Percentiles rank a stretch among this genome's conserved stretches.
These are phyloP conservation scores for Penicillium glabrum DNA, from an alignment of 2,329 filamentous ascomycete species.

Conservation along the genomic window DNA sequence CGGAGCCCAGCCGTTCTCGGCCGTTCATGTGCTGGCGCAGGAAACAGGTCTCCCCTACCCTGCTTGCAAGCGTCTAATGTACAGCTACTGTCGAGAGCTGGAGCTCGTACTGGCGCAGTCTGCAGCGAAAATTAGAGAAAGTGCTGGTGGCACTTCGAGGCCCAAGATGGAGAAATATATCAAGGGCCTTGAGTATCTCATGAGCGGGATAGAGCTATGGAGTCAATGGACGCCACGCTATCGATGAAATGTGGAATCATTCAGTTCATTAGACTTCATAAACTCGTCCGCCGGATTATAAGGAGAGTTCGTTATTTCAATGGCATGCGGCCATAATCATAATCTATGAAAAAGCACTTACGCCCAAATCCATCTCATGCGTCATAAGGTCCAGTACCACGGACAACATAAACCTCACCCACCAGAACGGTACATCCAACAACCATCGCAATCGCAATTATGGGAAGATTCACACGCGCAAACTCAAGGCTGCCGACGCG, in stretches of 20 bases:
- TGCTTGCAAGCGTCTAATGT: conserved; percentile 18
- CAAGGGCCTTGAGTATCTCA: conserved; percentile 16
- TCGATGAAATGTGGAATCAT: neutral
- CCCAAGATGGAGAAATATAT: conserved; percentile 15
- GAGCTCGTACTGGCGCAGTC: conserved; percentile 11
- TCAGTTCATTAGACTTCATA: neutral
- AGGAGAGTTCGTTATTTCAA: neutral
- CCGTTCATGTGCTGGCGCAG: conserved; percentile 15
- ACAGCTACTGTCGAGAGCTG: conserved; percentile 19
- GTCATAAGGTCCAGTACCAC: conserved; percentile 41
- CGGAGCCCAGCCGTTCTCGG: conserved; percentile 16
- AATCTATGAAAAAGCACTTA: neutral
- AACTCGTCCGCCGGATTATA: neutral
- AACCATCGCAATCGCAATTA: conserved; percentile 68
- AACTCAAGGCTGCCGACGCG: conserved; percentile 64
- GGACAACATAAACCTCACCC: conserved; percentile 62
- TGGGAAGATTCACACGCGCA: conserved; percentile 67
- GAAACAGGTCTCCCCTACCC: conserved; percentile 15
- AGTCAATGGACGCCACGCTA: conserved; percentile 21
- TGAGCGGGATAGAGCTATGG: conserved; percentile 21
- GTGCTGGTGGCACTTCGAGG: neutral
- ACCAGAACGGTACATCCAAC: conserved; percentile 63
- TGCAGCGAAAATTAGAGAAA: neutral
- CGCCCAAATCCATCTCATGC: conserved; percentile 5
- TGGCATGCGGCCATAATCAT: neutral